Base-by-base conservation (phyloP, 208 protist species). In the Leptomonas pyrrhocoris region DNA sequence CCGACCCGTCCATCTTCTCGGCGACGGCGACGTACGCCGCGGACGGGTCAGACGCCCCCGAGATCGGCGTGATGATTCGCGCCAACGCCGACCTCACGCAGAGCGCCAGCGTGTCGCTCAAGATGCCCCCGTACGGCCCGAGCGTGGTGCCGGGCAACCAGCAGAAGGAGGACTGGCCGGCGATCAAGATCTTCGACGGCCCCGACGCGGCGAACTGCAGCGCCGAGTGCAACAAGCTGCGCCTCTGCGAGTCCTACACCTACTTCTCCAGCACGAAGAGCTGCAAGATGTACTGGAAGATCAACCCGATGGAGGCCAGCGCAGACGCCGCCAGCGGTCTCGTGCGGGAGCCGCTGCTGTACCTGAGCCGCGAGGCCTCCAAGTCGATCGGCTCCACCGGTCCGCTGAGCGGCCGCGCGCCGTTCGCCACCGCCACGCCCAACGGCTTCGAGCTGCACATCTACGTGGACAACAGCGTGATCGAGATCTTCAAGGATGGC, bases 401-500 rank as follows among this genome's bases (percentile, higher is more conserved):
- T 25, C 25, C 63, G 8, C 68, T 79, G n/a, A 68, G 67, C 58
- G 80, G 80, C 25, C 80, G 80, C 36, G 80, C 80, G 27, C 75
- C 75, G 21, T 68, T 85, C 31, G 46, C 74, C 16, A 56, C 21
- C 42, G 59, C 56, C 27, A 65, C 66, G n/a, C 64, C 74, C 38
- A 74, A 71, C 53, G 62, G 56, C 54, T 50, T 83, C 31, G 45
- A 61, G 53, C 66, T 83, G 43, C 73, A 73, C 65, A 60, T 83
- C 28, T 80, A 69, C 60, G 68, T 83, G 49, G 79, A 83, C 49
- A 65, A 68, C 62, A 77, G 69, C 45, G 68, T 83, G 28, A 21
- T 83, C 0, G 79, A 89, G 73, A 38, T 86, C 42, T 78, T 84
- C 74, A 74, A 82, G 69, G 72, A 86, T 54, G 58, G 77, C 43